Evolutionary conservation across 2,329 filamentous ascomycete species (phyloP), one percentile per base, ranked within the genome.

Genomic region (Penicillium sp.): DNA sequence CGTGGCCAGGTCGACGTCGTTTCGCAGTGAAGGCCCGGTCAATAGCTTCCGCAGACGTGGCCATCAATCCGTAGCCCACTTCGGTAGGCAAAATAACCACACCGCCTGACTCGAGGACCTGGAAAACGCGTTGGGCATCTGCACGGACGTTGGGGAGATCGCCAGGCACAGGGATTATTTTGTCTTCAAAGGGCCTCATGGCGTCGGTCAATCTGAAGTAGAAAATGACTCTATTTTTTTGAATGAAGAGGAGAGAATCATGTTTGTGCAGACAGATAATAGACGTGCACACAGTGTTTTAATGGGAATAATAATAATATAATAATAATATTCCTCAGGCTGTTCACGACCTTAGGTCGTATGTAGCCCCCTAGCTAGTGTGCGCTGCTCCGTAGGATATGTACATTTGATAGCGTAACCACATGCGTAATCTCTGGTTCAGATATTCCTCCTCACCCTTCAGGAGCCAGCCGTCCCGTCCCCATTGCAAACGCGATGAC

Each of bases 11-110:
- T 10, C 45, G 49, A 18, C 64, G 64, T 25, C 44, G 33, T 33
- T 67, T 67, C 5, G 64, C 57, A 9, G 49, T 28, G 31, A 66
- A 66, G 6, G 52, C 51, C 18, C 52, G 39, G 18, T 64, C 16
- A 30, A 66, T 53, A 2, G 50, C 57, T 30, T 53, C 54, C 1
- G 42, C 36, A 7, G 53, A 55, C 2, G 46, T 43, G 5, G 60
- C 45, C 42, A 66, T 51, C 2, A 67, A 28, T 10, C 36, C 61
- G 40, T 66, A 67, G 48, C 63, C 64, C 8, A 66, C 58, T 18
- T 63, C 61, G 5, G 62, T 60, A 6, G 64, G 64, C 28, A 58
- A 33, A 11, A 65, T 55, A 31, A 52, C 54, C 2, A 65, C 49
- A 3, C 62, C 62, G 13, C 63, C 63, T 7, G 46, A 18, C 44